Percentiles rank a stretch among this genome's conserved stretches.
Conservation (phyloP, 2,329 filamentous ascomycete species). For the Aspergillus clavatus region DNA sequence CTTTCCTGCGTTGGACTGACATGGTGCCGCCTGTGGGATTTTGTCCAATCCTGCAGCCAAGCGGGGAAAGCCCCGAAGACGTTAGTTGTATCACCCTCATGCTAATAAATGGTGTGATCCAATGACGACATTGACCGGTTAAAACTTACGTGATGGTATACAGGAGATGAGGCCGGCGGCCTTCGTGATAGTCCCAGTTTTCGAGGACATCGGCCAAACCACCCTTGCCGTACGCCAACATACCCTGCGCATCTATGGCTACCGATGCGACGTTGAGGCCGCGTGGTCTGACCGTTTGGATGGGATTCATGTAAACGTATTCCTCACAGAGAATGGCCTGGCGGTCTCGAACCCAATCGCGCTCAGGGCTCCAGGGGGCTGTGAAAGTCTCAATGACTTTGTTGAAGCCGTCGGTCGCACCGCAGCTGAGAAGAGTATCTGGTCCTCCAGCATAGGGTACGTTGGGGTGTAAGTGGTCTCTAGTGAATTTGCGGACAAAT, state of each 20-base stretch:
- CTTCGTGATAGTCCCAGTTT: conserved; percentile 73
- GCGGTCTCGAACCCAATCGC: conserved; percentile 62
- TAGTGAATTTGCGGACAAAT: conserved; percentile 74
- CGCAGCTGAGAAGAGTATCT: conserved; percentile 73
- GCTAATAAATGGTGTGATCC: not conserved
- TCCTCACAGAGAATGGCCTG: conserved; percentile 75
- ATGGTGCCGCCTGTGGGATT: conserved; percentile 79
- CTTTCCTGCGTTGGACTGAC: conserved; percentile 65
- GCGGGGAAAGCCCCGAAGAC: not conserved
- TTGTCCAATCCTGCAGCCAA: conserved; percentile 64
- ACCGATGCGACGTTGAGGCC: conserved; percentile 71
- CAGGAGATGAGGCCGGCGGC: conserved; percentile 74
- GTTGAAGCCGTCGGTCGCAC: conserved; percentile 77
- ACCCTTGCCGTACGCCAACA: conserved; percentile 67
- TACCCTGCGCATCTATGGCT: conserved; percentile 71
- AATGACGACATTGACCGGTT: not conserved
- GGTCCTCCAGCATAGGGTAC: conserved; percentile 72
- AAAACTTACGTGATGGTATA: conserved; percentile 81
- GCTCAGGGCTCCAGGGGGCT: conserved; percentile 67
- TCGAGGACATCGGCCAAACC: conserved; percentile 72
- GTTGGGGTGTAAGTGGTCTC: conserved; percentile 72
- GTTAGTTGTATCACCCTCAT: conserved; percentile 6
- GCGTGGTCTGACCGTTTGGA: conserved; percentile 61
- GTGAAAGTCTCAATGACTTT: conserved; percentile 73
- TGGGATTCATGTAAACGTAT: conserved; percentile 74